Evolutionary conservation across 2,329 filamentous ascomycete species (phyloP), one percentile per base, ranked within the genome.

Genomic region (Coniochaeta prunicola): DNA sequence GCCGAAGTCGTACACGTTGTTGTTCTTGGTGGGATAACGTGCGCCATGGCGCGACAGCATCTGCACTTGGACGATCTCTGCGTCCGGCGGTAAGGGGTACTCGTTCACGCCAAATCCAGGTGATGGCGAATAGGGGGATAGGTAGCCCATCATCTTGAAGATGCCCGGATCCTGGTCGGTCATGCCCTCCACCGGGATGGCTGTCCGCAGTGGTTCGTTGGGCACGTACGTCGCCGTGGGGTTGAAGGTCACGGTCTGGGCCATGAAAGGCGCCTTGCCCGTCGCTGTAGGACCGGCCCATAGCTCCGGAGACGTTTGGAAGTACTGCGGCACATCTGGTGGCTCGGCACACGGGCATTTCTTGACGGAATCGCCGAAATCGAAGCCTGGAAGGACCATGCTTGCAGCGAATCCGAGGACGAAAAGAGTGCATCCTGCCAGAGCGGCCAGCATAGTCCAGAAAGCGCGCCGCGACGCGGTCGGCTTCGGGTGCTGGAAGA

Each of bases 81-180:
- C 82, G 13, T 84, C 87, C 7, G 76, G 70, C 0, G 88, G 89
- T 17, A 90, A 70, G 3, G 87, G 78, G 65, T 87, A 89, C 71
- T 92, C 89, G 17, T 87, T 76, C 0, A 90, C 87, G 2, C 89
- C 89, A 63, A 91, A 92, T 1, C 89, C 89, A 0, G 87, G 82
- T 58, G 87, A 85, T 0, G 88, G 85, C 61, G 82, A 83, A 70
- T 91, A 92, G 3, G 88, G 87, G 40, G 84, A 85, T 31, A 91
- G 71, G 61, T 86, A 81, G 6, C 86, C 89, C 78, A 90, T 86
- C 67, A 86, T 76, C 61, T 85, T 79, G 71, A 91, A 91, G 65
- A 91, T 89, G 71, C 83, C 88, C 63, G 79, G 74, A 66, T 86
- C 82, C 30, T 80, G 73, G 2, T 73, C 71, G 54, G 79, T 78